Evolutionary conservation across 2,329 filamentous ascomycete genomes (phyloP).

Genomic region (Graphilbum sp.): DNA sequence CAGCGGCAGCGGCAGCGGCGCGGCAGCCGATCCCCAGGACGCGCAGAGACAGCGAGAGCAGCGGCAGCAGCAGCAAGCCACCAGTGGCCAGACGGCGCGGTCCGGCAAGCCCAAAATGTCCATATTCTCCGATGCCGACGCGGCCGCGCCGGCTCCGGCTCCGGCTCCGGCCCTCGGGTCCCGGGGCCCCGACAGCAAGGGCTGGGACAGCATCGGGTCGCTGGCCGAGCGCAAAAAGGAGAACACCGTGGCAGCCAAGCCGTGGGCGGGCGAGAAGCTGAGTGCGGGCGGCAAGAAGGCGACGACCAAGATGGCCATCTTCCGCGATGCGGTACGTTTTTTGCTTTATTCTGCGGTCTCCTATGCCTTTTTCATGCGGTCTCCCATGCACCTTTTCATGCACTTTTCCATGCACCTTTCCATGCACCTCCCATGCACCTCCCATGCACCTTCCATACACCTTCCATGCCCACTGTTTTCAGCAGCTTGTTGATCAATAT

Average conservation of each 20-base stretch:
- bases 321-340: conserved; percentile 87
- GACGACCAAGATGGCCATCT: conserved; percentile 73
- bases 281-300: conserved; percentile 73
- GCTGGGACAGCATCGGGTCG: conserved; percentile 86
- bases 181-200: conserved; percentile 40
- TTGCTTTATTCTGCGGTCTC: background rate
- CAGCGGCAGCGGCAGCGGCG: too few relatives aligned
- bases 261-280: conserved; percentile 84
- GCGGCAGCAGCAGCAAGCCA: conserved; percentile 5
- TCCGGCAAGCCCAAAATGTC: conserved; percentile 63
- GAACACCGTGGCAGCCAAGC: conserved; percentile 69
- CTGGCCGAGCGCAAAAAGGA: conserved; percentile 85
- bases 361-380: conserved; percentile 14
- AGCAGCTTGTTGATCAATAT: conserved; percentile 66
- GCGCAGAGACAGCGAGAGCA: conserved; percentile 6
- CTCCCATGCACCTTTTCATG: too few relatives aligned
- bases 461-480: conserved; percentile 11
- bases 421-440: too few relatives aligned
- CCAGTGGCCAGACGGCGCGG: conserved; percentile 29
- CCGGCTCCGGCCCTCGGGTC: conserved; percentile 39
- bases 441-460: too few relatives aligned
- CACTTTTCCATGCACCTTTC: too few relatives aligned
- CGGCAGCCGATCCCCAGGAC: conserved; percentile 50
- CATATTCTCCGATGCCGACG: conserved; percentile 72
- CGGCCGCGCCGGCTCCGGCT: too few relatives aligned